Evolutionary conservation across 2,329 filamentous ascomycete species (phyloP).

Genomic region (Myriosclerotinia curreyana): DNA sequence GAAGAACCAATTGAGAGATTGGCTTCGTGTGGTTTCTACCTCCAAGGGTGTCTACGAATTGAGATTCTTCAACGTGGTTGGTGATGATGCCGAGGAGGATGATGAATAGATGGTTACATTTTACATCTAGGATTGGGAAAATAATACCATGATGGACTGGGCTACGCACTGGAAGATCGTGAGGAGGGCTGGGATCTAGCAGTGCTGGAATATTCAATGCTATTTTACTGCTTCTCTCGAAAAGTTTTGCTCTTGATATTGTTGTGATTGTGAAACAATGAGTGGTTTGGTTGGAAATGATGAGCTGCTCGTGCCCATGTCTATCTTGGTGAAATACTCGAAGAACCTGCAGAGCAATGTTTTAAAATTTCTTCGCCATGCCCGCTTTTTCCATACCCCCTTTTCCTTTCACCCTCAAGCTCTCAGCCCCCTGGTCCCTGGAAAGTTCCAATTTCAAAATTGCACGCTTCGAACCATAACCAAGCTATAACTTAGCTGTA

Average conservation of each 20-base stretch:
- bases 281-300: not conserved
- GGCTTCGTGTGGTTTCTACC: slow-evolving; percentile 98
- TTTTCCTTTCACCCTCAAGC: too few species aligned
- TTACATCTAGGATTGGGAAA: slow-evolving; percentile 16
- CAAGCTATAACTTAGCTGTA: too few species aligned
- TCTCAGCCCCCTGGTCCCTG: too few species aligned
- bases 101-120: slow-evolving; percentile 72
- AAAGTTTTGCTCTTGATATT: not conserved
- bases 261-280: not conserved
- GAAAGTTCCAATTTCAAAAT: too few species aligned
- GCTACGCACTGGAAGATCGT: slow-evolving; percentile 11
- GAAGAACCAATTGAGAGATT: slow-evolving; percentile 99
- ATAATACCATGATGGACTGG: slow-evolving; percentile 17
- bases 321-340: too few species aligned
- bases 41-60: slow-evolving; percentile 98
- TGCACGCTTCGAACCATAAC: too few species aligned
- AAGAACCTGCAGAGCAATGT: too few species aligned
- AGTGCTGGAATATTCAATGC: slow-evolving; percentile 6
- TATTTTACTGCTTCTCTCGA: slow-evolving; percentile 13
- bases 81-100: slow-evolving; percentile 96
- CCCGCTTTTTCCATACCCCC: too few species aligned
- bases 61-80: slow-evolving; percentile 99
- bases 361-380: too few species aligned
- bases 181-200: slow-evolving; percentile 16
- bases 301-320: too few species aligned